These are phyloP conservation scores for Colletotrichum simmondsii DNA, from an alignment of 2,329 filamentous ascomycete genomes.

Conservation along the genomic window DNA sequence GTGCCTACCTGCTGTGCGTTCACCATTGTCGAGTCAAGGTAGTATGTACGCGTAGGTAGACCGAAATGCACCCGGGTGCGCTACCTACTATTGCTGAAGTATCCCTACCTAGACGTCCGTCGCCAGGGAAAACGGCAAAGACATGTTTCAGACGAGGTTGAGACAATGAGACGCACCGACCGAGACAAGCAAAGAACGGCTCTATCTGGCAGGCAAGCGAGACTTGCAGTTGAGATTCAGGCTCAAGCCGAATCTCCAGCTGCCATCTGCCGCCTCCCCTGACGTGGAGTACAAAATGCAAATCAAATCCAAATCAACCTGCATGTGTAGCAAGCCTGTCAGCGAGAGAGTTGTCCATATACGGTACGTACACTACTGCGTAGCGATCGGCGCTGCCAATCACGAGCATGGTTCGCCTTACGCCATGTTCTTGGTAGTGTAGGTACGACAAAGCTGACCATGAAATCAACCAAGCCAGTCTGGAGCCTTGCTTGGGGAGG, in stretches of 20 bases:
- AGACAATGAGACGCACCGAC: slow-evolving; percentile 19
- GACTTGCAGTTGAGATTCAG: slow-evolving; percentile 10
- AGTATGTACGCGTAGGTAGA: not conserved
- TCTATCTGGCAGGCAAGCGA: slow-evolving; percentile 17
- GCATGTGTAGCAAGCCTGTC: slow-evolving; percentile 5
- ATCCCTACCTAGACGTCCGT: not conserved
- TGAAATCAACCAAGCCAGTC: not conserved
- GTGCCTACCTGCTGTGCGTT: too few species aligned
- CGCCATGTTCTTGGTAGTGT: not conserved
- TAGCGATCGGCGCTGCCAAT: not conserved
- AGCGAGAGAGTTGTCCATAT: not conserved
- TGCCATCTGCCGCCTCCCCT: slow-evolving; percentile 14
- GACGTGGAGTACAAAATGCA: not conserved
- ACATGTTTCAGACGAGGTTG: slow-evolving; percentile 26
- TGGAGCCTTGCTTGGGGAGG: not conserved
- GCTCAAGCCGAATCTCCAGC: slow-evolving; percentile 9
- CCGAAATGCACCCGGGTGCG: not conserved
- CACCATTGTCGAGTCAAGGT: not conserved
- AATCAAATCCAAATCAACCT: not conserved
- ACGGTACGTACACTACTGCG: not conserved
- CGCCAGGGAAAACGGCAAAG: not conserved
- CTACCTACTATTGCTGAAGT: not conserved
- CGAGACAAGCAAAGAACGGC: slow-evolving; percentile 1
- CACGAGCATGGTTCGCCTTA: not conserved
- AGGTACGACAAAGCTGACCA: not conserved